Base-by-base conservation (phyloP, 305 asterid species). In the Solanum hybrid region DNA sequence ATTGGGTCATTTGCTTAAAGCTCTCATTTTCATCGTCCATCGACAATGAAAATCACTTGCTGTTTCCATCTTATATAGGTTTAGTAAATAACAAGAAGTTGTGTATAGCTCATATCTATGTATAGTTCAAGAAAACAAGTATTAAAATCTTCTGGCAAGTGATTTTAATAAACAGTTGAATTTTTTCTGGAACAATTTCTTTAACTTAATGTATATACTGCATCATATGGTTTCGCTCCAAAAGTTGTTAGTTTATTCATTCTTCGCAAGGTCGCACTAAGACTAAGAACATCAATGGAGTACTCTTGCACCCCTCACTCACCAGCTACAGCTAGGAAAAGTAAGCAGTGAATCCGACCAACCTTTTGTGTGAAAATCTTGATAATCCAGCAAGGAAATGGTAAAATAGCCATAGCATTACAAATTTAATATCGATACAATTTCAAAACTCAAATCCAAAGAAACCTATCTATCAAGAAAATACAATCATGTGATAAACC, bases 41-140 rank as follows among this genome's bases (percentile, higher is more conserved):
- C 7, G 37, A 13, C 75, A 69, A 0, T 69, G 13, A 0, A 56
- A 16, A 51, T 37, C 84, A 72, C 40, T 72, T 72, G 79, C 10
- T 37, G 3, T 35, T 27, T 69, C 79, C 17, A 38, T 60, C 35
- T 69, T 86, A 16, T 38, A 5, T 10, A 86, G 86, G 17, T 81
- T 81, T 1, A 81, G 24, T 16, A 40, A 20, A 36, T 22, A 69
- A 24, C 7, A 69, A 72, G 3, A 87, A 79, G 73, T 73, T 87
- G 32, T 90, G 89, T 90, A 90, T 64, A 91, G 89, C 82, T 36
- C 75, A 13, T 82, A 12, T 42, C 29, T 91, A 71, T 90, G 35
- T 88, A 90, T 90, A 90, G 88, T 90, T 88, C 64, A 73, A 20
- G 88, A 88, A 40, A 79, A 87, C 38, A 87, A 69, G 9, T 87